Evolutionary conservation across 768 basidiomycete genomes (phyloP), one percentile per base, ranked within the genome.

Genomic region (Botryobasidium botryosum): DNA sequence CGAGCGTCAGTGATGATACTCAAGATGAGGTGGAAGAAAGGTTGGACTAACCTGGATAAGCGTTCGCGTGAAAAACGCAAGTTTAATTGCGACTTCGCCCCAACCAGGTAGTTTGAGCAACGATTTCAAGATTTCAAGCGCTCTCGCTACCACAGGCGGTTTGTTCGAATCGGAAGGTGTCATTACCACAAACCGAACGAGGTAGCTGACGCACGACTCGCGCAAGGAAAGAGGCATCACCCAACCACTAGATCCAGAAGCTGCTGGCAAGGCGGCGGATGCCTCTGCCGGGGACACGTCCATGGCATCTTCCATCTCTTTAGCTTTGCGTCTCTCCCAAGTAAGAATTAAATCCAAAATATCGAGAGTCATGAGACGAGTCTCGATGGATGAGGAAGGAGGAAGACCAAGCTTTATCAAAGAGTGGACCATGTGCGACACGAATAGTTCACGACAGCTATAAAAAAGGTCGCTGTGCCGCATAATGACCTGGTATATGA

Each of bases 121-220:
- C 13, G 72, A 67, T 53, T 81, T 77, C 41, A 99, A 67, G 4
- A 66, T 56, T 10, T 60, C 57, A 42, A 68, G 56, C 13, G 64
- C 63, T 38, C 64, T 53, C 31, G 53, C 51, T 29, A 61, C 61
- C 28, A 66, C 52, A 36, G 60, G 59, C 29, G 58, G 57, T 20
- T 57, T 52, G 21, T 57, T 51, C 15, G 67, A 67, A 44, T 79
- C 75, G 45, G 74, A 68, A 1, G 32, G 36, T 23, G 70, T 62
- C 25, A 73, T 70, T 13, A 85, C 85, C 6, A 84, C 77, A 37
- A 97, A 69, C 38, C 92, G 79, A n/a, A 99, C 77, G 27, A 99
- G 71, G 61, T 90, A 94, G 64, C 87, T 90, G 51, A 96, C 81
- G 64, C 94, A 83, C 48, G 79, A 79, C 61, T 97, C 92, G 24